Evolutionary conservation across 106 monocot species (phyloP).

Genomic region (Agapanthus africanus): DNA sequence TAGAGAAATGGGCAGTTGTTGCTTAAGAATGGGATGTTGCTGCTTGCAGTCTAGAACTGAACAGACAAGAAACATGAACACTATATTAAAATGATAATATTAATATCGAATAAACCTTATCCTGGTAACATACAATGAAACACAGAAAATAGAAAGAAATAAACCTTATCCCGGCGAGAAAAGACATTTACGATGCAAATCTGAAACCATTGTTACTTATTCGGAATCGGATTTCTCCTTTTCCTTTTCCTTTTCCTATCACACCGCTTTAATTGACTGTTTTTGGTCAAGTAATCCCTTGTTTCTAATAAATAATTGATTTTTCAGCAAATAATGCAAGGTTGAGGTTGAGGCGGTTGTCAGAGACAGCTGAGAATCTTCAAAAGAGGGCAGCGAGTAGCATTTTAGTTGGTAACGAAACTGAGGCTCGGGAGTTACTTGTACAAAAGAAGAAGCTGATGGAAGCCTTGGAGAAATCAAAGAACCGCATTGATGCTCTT

Average conservation of each 20-base stretch:
- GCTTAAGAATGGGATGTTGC: no score
- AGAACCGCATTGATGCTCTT: slow-evolving; percentile 51
- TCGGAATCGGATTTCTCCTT: no score
- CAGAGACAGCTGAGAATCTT: slow-evolving; percentile 72
- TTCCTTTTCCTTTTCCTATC: not conserved
- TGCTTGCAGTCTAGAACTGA: not conserved
- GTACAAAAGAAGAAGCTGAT: slow-evolving; percentile 62
- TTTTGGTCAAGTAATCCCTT: not conserved
- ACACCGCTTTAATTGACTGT: not conserved
- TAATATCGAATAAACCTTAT: not conserved
- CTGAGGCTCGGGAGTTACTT: slow-evolving; percentile 61
- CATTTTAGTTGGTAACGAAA: slow-evolving; percentile 46
- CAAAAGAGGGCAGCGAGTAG: slow-evolving; percentile 45
- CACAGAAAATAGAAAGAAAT: not conserved
- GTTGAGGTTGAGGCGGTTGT: slow-evolving; percentile 61
- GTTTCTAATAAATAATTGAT: slow-evolving; percentile 2
- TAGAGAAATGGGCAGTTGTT: no score
- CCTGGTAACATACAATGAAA: no score
- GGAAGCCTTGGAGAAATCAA: slow-evolving; percentile 60
- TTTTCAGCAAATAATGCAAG: slow-evolving; percentile 58
- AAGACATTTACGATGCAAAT: not conserved
- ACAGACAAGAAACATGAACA: not conserved
- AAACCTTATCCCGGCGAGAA: not conserved
- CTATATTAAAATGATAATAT: not conserved
- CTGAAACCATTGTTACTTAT: not conserved